Conservation (phyloP, 2,329 filamentous ascomycete genomes). For the Seiridium cupressi region DNA sequence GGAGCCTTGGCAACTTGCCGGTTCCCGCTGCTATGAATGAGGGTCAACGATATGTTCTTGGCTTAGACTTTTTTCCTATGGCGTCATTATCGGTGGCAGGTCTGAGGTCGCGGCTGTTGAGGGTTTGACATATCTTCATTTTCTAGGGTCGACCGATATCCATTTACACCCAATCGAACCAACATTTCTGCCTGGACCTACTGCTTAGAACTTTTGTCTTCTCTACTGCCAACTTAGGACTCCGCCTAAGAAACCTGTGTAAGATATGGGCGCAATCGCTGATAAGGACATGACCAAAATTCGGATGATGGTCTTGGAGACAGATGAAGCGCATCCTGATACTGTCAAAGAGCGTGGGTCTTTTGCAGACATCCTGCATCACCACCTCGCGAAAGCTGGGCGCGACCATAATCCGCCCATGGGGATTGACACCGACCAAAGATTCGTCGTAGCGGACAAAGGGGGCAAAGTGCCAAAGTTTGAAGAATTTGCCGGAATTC, state of each 20-base stretch:
- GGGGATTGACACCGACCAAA: constrained; percentile 51
- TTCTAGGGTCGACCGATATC: background rate
- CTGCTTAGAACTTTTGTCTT: no score
- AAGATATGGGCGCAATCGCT: background rate
- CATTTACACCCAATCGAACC: no score
- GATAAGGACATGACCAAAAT: constrained; percentile 9
- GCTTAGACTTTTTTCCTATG: background rate
- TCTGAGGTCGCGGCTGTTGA: background rate
- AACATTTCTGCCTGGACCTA: no score
- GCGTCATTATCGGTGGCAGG: background rate
- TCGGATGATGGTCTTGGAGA: constrained; percentile 54
- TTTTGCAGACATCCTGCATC: constrained; percentile 53
- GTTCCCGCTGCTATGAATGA: background rate
- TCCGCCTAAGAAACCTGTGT: background rate
- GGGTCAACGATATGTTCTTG: background rate
- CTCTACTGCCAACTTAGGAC: background rate
- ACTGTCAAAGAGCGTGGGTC: constrained; percentile 46
- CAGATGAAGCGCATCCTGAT: constrained; percentile 52
- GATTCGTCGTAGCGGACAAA: constrained; percentile 51
- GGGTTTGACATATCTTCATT: background rate
- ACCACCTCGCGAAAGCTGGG: constrained; percentile 50
- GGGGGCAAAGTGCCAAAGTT: constrained; percentile 44
- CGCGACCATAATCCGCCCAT: constrained; percentile 50
- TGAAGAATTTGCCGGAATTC: constrained; percentile 58
- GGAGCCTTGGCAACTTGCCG: background rate